Evolutionary conservation across 305 asterid species (phyloP).

Genomic region (Fraxinus platypoda): DNA sequence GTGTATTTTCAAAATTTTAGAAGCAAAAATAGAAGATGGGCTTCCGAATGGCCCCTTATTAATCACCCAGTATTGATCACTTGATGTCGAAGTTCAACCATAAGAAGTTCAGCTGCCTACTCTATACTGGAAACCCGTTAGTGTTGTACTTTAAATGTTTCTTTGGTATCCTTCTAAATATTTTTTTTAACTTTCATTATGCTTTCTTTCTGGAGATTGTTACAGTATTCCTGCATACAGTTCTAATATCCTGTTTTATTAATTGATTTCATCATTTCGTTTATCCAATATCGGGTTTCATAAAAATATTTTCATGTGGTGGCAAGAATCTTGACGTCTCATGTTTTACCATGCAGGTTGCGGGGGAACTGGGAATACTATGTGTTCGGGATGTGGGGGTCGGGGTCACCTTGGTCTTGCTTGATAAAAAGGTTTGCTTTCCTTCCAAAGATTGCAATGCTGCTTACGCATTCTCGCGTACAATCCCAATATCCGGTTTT

Average conservation of each 20-base stretch:
- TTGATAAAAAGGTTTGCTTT: neutral
- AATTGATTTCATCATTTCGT: neutral
- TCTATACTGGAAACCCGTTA: neutral
- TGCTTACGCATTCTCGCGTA: neutral
- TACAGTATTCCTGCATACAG: neutral
- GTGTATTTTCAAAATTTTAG: neutral
- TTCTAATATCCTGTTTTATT: neutral
- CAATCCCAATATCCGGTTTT: neutral
- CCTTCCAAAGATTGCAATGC: neutral
- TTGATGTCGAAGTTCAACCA: neutral
- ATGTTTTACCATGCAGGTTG: constrained; percentile 9
- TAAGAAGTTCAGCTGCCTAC: neutral
- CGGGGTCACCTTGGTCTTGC: constrained; percentile 8
- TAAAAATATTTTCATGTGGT: neutral
- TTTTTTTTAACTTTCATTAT: neutral
- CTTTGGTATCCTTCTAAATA: neutral
- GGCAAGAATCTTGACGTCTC: neutral
- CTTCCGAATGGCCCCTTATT: neutral
- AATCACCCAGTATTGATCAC: neutral
- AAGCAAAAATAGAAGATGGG: neutral
- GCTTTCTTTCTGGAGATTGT: neutral
- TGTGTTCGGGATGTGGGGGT: constrained; percentile 20
- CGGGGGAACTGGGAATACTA: constrained; percentile 20
- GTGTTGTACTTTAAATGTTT: neutral
- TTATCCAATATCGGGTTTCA: neutral